These are phyloP conservation scores for Phialophora verrucosa DNA, from an alignment of 2,329 filamentous ascomycete genomes.

Conservation along the genomic window DNA sequence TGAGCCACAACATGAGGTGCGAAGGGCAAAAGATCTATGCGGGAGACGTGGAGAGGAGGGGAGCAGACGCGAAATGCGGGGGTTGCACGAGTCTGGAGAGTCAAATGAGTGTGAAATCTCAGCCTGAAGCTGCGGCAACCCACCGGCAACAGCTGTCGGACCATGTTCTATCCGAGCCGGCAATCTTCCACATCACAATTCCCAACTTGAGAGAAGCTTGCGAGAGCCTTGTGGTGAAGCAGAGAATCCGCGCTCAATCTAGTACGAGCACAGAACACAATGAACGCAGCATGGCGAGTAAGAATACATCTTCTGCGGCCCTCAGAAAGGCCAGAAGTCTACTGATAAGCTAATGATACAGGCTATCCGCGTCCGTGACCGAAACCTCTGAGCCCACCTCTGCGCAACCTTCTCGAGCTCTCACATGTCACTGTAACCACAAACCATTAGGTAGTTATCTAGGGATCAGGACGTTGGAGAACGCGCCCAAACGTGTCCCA, in stretches of 20 bases:
- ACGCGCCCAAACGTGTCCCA: neutral
- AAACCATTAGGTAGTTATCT: neutral
- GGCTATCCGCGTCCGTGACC: neutral
- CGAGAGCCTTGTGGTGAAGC: neutral
- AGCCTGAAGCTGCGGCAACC: neutral
- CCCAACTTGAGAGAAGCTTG: neutral
- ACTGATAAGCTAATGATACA: conserved; percentile 25
- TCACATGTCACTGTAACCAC: neutral
- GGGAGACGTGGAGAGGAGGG: neutral
- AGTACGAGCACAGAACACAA: neutral
- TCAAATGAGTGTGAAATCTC: neutral
- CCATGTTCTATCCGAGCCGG: neutral
- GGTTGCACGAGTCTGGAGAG: neutral
- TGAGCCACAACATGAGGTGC: neutral
- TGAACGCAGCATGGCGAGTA: neutral
- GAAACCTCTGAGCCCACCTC: neutral
- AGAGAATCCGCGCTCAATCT: neutral
- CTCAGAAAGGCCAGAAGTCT: neutral
- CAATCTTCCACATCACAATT: neutral
- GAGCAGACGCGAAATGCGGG: neutral
- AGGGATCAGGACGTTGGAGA: neutral
- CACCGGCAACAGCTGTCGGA: neutral
- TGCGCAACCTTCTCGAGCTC: neutral
- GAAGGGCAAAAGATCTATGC: neutral
- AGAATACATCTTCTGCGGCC: neutral